phyloP scores from a whole-genome alignment of 2,329 filamentous ascomycete species.

The Basipetospora chlamydospora region DNA sequence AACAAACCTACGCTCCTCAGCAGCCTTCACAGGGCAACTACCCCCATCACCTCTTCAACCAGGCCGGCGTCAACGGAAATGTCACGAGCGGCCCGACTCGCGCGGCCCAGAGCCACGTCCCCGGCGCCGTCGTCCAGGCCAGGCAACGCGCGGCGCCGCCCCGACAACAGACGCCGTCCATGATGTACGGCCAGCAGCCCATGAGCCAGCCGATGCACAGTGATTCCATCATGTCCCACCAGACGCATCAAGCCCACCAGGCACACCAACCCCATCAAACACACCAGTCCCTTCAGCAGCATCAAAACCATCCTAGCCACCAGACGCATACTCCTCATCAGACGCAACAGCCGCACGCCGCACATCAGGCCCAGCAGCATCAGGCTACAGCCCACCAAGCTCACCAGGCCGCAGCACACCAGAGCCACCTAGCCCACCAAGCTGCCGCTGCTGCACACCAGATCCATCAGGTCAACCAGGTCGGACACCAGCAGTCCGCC shows the following conservation, averaged over 20 bases:
- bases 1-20: slow-evolving; percentile 37
- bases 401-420: slow-evolving; percentile 6
- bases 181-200: slow-evolving; percentile 20
- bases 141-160: slow-evolving; percentile 28
- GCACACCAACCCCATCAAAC: slow-evolving; percentile 13
- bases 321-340: slow-evolving; percentile 9
- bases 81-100: slow-evolving; percentile 33
- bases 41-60: slow-evolving; percentile 37
- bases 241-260: slow-evolving; percentile 18
- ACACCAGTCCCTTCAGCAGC: slow-evolving; percentile 7
- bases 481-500: slow-evolving; percentile 3
- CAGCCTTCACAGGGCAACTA: slow-evolving; percentile 32
- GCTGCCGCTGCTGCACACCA: slow-evolving; percentile 1
- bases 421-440: slow-evolving; percentile 1
- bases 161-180: slow-evolving; percentile 29
- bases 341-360: slow-evolving; percentile 13
- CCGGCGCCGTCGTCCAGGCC: slow-evolving; percentile 30
- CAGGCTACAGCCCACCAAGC: slow-evolving; percentile 5
- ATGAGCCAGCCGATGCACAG: slow-evolving; percentile 26
- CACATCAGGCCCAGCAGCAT: slow-evolving; percentile 10
- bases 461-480: slow-evolving; percentile 5
- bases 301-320: slow-evolving; percentile 9
- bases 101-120: slow-evolving; percentile 27
- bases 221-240: slow-evolving; percentile 28
- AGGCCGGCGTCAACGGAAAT: slow-evolving; percentile 30